Conservation (phyloP, 345 rosid genomes). For the Linum trigynum region DNA sequence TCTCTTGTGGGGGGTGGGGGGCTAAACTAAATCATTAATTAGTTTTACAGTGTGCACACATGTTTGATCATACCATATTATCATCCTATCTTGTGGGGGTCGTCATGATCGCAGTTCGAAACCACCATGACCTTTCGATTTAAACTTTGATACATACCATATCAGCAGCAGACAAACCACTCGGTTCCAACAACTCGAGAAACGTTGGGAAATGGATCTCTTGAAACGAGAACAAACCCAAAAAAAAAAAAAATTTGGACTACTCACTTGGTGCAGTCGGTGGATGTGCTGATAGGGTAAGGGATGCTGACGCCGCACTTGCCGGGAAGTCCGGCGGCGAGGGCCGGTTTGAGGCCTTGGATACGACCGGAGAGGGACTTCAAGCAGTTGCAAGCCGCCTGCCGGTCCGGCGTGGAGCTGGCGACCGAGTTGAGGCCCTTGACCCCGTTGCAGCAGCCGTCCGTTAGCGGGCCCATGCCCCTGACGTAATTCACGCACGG, state of each 20-base stretch:
- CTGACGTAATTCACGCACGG: neutral
- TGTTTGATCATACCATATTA: too few species aligned
- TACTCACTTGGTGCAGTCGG: neutral
- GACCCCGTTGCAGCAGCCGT: neutral
- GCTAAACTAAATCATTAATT: too few species aligned
- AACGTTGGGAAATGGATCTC: too few species aligned
- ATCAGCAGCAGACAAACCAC: too few species aligned
- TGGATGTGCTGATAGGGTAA: neutral
- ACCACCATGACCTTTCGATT: too few species aligned
- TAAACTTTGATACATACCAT: too few species aligned
- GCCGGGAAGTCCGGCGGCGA: neutral
- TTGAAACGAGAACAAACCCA: too few species aligned
- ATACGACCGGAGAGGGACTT: neutral
- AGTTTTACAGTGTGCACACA: too few species aligned
- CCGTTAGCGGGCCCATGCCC: neutral
- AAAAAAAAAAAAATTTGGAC: neutral
- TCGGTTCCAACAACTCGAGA: too few species aligned
- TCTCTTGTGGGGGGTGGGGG: too few species aligned
- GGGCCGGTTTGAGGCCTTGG: neutral
- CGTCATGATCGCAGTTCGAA: too few species aligned
- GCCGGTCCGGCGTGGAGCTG: neutral
- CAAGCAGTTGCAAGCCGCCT: neutral
- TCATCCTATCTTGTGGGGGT: too few species aligned
- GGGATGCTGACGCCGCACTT: neutral
- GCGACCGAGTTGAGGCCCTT: neutral